Evolutionary conservation across 495 filamentous ascomycete species (phyloP).

Genomic region (Penicillium simplicissimum): DNA sequence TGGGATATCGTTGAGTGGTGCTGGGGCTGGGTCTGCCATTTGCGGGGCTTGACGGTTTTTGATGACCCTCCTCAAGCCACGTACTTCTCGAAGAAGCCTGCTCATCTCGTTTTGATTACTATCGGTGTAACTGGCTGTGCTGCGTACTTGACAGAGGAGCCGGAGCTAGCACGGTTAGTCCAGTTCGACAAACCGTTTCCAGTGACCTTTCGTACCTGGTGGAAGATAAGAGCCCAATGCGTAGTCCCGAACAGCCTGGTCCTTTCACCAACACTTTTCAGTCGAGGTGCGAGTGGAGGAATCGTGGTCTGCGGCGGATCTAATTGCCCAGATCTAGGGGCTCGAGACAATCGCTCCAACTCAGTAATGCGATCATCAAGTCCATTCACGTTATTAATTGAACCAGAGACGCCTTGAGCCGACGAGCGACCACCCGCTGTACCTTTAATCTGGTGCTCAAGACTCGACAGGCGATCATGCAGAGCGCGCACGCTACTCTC

Average conservation of each 20-base stretch:
- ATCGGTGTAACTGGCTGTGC: conserved; percentile 11
- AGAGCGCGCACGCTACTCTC: conserved; percentile 19
- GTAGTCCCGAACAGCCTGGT: conserved; percentile 45
- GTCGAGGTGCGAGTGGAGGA: conserved; percentile 16
- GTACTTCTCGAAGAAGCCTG: conserved; percentile 31
- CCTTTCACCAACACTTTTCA: conserved; percentile 26
- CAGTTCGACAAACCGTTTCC: background rate
- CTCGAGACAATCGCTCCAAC: background rate
- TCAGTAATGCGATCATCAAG: background rate
- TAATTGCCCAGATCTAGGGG: background rate
- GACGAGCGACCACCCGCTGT: background rate
- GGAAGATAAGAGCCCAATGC: conserved; percentile 40
- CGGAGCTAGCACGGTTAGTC: conserved; percentile 9
- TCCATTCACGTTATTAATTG: background rate
- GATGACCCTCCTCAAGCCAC: conserved; percentile 21
- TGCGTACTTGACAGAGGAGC: conserved; percentile 18
- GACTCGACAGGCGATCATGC: conserved; percentile 18
- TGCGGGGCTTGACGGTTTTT: conserved; percentile 20
- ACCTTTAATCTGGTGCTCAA: conserved; percentile 11
- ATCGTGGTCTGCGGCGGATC: conserved; percentile 17
- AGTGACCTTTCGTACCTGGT: conserved; percentile 34
- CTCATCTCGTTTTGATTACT: conserved; percentile 25
- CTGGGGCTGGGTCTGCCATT: conserved; percentile 18
- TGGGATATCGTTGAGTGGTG: conserved; percentile 20
- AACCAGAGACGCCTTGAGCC: background rate